Evolutionary conservation across 164 flowering plant species (phyloP).

Genomic region (Umbellularia californica): DNA sequence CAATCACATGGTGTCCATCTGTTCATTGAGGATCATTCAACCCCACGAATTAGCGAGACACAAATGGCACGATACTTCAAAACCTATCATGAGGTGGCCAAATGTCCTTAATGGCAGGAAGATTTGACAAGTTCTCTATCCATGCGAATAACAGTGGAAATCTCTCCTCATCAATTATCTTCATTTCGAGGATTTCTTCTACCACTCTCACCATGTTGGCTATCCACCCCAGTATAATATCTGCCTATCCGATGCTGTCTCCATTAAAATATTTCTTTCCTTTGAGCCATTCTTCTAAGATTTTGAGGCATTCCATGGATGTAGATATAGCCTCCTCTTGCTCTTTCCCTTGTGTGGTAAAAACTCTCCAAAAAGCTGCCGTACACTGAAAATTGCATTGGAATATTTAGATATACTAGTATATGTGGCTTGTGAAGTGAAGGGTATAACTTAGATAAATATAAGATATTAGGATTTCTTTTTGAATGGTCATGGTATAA

Average conservation of each 20-base stretch:
- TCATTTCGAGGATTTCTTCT: not conserved
- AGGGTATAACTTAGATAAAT: too few species aligned
- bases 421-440: too few species aligned
- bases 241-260: not conserved
- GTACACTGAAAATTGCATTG: not conserved
- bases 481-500: too few species aligned
- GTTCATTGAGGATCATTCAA: not conserved
- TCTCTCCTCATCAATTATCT: not conserved
- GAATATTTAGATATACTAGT: too few species aligned
- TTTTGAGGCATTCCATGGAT: conserved; percentile 3
- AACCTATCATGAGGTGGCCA: conserved; percentile 5
- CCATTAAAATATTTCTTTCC: not conserved
- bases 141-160: not conserved
- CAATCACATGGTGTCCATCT: too few species aligned
- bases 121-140: not conserved
- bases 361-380: not conserved
- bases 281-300: not conserved
- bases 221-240: not conserved
- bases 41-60: not conserved
- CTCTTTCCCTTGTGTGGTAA: conserved; percentile 1
- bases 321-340: not conserved
- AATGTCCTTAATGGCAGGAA: not conserved
- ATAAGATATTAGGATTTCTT: too few species aligned
- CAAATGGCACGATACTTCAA: not conserved
- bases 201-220: not conserved